These are phyloP conservation scores for Lepidium africanum DNA, from an alignment of 345 rosid genomes.

Conservation along the genomic window DNA sequence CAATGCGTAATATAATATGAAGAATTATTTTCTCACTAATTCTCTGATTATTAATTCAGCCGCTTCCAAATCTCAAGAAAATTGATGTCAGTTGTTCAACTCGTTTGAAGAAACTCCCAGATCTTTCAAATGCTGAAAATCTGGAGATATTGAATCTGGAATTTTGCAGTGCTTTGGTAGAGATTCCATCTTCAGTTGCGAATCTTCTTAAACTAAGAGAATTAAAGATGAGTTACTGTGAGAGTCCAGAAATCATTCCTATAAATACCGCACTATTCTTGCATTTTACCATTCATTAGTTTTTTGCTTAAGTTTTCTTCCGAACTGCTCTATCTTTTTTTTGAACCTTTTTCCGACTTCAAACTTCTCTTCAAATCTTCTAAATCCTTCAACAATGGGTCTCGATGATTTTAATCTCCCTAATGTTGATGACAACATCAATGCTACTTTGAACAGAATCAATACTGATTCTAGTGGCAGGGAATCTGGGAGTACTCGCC, in stretches of 20 bases:
- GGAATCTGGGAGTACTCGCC: too few species aligned
- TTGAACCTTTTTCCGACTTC: too few species aligned
- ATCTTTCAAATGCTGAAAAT: background rate
- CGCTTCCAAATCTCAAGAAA: background rate
- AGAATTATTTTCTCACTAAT: background rate
- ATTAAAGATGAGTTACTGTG: rapidly evolving
- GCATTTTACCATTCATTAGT: too few species aligned
- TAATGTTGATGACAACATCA: too few species aligned
- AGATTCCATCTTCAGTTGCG: background rate
- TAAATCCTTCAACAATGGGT: too few species aligned
- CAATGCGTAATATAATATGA: background rate
- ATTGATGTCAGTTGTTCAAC: background rate
- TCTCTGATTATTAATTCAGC: background rate
- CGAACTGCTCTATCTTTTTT: too few species aligned
- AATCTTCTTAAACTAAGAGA: background rate
- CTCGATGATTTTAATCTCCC: too few species aligned
- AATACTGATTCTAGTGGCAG: too few species aligned
- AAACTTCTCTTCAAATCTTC: too few species aligned
- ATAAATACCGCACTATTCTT: too few species aligned
- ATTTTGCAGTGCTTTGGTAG: background rate
- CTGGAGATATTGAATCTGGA: background rate
- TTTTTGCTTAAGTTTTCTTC: too few species aligned
- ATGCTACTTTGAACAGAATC: too few species aligned
- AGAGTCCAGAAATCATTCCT: background rate
- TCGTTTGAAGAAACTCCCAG: background rate